Percentiles rank a stretch among this genome's conserved stretches.
These are phyloP conservation scores for Kodamaea hsintzibuensis DNA, from an alignment of 805 yeast species.

Conservation along the genomic window DNA sequence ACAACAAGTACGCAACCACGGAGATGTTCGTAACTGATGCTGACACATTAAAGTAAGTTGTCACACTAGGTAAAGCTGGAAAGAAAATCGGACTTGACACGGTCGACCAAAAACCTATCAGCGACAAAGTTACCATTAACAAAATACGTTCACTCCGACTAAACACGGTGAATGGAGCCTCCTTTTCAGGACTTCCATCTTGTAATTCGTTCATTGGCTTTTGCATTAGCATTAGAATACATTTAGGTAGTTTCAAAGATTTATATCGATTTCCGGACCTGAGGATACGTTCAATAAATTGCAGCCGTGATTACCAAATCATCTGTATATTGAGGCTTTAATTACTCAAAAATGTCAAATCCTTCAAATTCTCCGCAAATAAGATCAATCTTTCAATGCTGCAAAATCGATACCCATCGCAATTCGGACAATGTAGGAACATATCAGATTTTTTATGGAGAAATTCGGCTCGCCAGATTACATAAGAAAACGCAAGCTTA, in stretches of 20 bases:
- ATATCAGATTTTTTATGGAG: neutral
- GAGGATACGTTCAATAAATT: neutral
- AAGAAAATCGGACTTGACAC: slow-evolving; percentile 77
- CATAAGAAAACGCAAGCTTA: too few relatives aligned
- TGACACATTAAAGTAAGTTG: slow-evolving; percentile 52
- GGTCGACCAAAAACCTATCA: slow-evolving; percentile 65
- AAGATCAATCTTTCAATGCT: neutral
- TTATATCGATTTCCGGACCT: too few relatives aligned
- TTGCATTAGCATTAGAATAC: too few relatives aligned
- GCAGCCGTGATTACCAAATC: neutral
- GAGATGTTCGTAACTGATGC: slow-evolving; percentile 68
- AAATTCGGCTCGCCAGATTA: too few relatives aligned
- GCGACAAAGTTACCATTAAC: slow-evolving; percentile 41
- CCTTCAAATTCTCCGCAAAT: neutral
- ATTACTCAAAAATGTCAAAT: neutral
- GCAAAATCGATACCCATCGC: neutral
- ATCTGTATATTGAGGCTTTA: neutral
- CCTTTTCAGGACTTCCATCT: neutral
- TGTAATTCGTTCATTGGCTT: neutral
- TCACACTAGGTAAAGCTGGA: slow-evolving; percentile 69
- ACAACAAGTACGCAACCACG: slow-evolving; percentile 71
- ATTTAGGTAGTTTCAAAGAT: too few relatives aligned
- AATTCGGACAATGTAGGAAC: neutral
- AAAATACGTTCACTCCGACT: slow-evolving; percentile 38
- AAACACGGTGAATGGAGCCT: slow-evolving; percentile 42